Base-by-base conservation (phyloP, 2,329 filamentous ascomycete genomes). In the Ophiosphaerella herpotricha region DNA sequence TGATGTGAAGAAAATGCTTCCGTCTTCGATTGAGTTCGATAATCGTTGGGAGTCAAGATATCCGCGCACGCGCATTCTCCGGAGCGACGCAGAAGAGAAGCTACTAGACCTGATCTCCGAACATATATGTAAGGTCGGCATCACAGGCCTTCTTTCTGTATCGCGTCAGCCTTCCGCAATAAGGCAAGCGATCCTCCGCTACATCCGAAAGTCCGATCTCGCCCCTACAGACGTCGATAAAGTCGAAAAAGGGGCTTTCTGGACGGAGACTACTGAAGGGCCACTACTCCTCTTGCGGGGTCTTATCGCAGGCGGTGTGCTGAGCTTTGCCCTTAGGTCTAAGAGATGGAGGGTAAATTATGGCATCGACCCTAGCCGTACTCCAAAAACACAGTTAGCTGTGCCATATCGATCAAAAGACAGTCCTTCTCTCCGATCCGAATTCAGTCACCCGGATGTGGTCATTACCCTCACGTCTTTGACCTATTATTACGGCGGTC, bases 321-420 rank as follows among this genome's bases (percentile, higher is more conserved):
- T 88, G 0, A 52, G 55, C 0, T 85, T 84, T 52, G 75, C 73
- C 0, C 71, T 88, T 1, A 68, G 71, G 0, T 69, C 80, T 13
- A 88, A 87, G 57, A 72, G 85, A 5, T 89, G 82, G 83, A 69
- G 80, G 6, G 85, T 89, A 0, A 79, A 87, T 45, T 89, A 85
- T 50, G 85, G 86, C 0, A 71, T 81, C 2, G 77, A 83, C 57
- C 55, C 60, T 0, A 40, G 13, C 8, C 55, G 61, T 9, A 59
- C 85, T 83, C 57, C 87, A 86, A 56, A 84, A 85, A 60, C 50
- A 16, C 32, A 48, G 39, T 48, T 65, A 13, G 63, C 61, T 0
- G 86, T 89, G 0, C 87, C 86, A 0, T 89, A 80, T 44, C 76
- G 82, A 12, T 84, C 85, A 0, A 88, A 89, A 52, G 86, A 85